These are phyloP conservation scores for Leishmania tropica DNA, from an alignment of 208 protist species.

Conservation along the genomic window DNA sequence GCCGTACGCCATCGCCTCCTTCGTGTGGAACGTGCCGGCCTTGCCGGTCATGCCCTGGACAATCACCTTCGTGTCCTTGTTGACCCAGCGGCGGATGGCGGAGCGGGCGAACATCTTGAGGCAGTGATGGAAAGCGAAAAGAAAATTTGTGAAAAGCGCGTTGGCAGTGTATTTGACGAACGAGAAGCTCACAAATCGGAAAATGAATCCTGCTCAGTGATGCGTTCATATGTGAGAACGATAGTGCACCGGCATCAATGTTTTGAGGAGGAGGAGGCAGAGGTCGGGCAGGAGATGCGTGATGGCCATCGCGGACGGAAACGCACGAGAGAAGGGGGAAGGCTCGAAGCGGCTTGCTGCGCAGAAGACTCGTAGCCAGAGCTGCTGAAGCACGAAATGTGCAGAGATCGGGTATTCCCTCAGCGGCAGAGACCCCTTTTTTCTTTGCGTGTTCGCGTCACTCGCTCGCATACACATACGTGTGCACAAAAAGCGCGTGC, in stretches of 20 bases:
- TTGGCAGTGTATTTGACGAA: not conserved
- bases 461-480: not conserved
- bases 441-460: not conserved
- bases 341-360: not conserved
- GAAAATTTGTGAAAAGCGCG: not conserved
- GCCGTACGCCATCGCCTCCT: constrained; percentile 98
- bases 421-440: not conserved
- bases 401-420: too few species aligned
- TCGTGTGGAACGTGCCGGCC: constrained; percentile 97
- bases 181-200: not conserved
- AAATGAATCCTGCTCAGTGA: not conserved
- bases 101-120: constrained; percentile 66
- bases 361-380: not conserved
- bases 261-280: not conserved
- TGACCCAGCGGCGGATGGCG: constrained; percentile 74
- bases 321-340: not conserved
- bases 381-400: too few species aligned
- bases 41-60: constrained; percentile 99
- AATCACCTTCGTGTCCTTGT: constrained; percentile 98
- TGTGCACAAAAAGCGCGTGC: too few species aligned
- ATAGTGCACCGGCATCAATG: not conserved
- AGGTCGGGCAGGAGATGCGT: not conserved
- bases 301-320: not conserved
- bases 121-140: not conserved
- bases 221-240: not conserved